Evolutionary conservation across 2,329 filamentous ascomycete species (phyloP).

Genomic region (Dactylellina sp.): DNA sequence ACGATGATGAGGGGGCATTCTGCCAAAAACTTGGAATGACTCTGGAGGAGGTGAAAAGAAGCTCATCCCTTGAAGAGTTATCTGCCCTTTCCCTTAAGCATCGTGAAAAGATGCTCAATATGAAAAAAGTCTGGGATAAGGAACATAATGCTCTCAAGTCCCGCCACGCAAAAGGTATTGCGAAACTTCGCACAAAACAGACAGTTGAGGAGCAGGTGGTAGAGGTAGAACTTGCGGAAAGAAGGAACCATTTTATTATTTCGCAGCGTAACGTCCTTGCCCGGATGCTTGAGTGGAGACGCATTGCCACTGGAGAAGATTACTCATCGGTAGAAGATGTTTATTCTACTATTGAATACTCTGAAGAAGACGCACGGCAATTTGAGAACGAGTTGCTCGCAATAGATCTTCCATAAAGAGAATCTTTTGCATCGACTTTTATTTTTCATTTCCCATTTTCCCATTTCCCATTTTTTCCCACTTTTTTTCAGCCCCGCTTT

Average conservation of each 20-base stretch:
- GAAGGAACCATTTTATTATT: constrained; percentile 34
- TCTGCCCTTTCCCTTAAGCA: constrained; percentile 21
- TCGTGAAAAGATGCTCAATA: constrained; percentile 39
- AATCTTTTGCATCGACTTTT: constrained; percentile 2
- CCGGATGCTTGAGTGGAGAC: constrained; percentile 46
- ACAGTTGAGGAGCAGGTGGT: constrained; percentile 36
- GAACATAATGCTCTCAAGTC: constrained; percentile 31
- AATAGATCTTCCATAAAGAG: constrained; percentile 23
- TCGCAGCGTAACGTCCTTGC: constrained; percentile 53
- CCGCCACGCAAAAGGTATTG: constrained; percentile 24
- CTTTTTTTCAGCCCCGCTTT: constrained; percentile 5
- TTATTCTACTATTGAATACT: constrained; percentile 33
- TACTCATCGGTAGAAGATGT: constrained; percentile 27
- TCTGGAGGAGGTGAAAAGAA: constrained; percentile 23
- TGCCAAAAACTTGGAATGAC: constrained; percentile 42
- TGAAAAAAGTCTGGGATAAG: constrained; percentile 49
- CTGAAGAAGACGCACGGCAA: constrained; percentile 28
- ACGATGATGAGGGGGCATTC: constrained; percentile 28
- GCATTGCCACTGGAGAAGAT: constrained; percentile 26
- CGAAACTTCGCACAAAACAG: constrained; percentile 33
- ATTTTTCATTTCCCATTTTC: constrained; percentile 1
- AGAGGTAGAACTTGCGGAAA: constrained; percentile 33
- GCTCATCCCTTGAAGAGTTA: constrained; percentile 13
- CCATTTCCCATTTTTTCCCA: background rate
- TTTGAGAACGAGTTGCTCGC: constrained; percentile 38